A percentile compares a stretch with the other conserved stretches of the same genome.
Evolutionary conservation across 371 early-diverging fungal genomes (phyloP).

Genomic region (Mortierella sp.): DNA sequence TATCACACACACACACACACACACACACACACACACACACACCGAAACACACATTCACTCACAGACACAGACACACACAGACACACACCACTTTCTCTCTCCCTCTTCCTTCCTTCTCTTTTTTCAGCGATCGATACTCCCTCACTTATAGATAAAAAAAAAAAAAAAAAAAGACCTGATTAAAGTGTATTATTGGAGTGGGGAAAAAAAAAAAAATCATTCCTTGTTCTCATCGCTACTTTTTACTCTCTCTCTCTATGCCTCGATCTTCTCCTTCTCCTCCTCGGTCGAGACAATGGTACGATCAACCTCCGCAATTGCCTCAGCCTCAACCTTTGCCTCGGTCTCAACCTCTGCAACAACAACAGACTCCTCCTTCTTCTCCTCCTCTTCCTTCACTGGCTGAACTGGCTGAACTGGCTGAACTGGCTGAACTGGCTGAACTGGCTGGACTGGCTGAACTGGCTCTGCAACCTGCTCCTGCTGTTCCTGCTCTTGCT

Average conservation of each 20-base stretch:
- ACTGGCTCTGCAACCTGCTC: not conserved
- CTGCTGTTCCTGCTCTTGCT: not conserved
- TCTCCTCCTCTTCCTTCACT: constrained; percentile 8
- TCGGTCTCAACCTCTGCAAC: no score
- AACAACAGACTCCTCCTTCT: constrained; percentile 12
- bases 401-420: not conserved
- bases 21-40: not conserved
- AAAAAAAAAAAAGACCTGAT: no score
- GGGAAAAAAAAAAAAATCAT: no score
- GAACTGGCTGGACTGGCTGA: not conserved
- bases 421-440: not conserved
- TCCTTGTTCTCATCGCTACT: constrained; percentile 13
- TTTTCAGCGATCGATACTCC: not conserved
- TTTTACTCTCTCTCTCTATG: not conserved
- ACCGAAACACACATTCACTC: not conserved
- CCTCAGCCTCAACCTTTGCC: not conserved
- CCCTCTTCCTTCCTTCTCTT: not conserved
- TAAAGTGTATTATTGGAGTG: no score
- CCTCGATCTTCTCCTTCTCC: constrained; percentile 5
- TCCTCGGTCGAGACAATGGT: constrained; percentile 4
- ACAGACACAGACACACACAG: not conserved
- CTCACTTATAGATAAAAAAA: no score
- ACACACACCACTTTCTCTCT: not conserved
- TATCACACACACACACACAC: not conserved
- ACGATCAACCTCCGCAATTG: not conserved